These are phyloP conservation scores for Aciculoconidium aculeatum DNA, from an alignment of 805 yeast genomes.

Conservation along the genomic window DNA sequence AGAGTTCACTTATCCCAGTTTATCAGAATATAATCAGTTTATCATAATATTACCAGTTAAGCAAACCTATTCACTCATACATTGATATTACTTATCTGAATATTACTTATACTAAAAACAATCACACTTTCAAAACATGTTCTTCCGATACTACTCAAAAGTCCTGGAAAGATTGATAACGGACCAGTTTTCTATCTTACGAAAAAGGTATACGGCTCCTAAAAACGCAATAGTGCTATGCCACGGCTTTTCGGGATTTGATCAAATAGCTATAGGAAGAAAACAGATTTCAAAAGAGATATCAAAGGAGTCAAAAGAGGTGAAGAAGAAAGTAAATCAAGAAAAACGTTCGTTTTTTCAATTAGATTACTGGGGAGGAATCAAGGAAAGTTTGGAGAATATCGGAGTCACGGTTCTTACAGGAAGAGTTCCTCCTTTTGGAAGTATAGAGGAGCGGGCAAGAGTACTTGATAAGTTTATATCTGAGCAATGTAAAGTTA, in stretches of 20 bases:
- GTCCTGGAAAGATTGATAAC: constrained; percentile 17
- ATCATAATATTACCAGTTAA: too few species aligned
- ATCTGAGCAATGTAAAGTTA: constrained; percentile 17
- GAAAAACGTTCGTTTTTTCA: too few species aligned
- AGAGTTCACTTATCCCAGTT: too few species aligned
- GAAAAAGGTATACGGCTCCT: constrained; percentile 49
- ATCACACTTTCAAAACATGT: background rate
- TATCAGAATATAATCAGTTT: too few species aligned
- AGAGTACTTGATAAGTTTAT: constrained; percentile 48
- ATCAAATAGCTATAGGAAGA: constrained; percentile 29
- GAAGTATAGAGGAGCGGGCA: constrained; percentile 68
- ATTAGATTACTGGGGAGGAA: constrained; percentile 80
- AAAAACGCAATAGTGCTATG: constrained; percentile 72
- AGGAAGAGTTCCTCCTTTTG: constrained; percentile 80
- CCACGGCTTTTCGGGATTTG: constrained; percentile 86
- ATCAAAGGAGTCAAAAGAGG: constrained; percentile 9
- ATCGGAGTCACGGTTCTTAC: constrained; percentile 66
- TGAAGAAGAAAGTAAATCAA: constrained; percentile 4
- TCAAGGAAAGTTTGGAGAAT: constrained; percentile 51
- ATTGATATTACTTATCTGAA: too few species aligned
- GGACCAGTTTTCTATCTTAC: constrained; percentile 23
- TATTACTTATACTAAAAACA: too few species aligned
- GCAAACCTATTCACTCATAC: too few species aligned
- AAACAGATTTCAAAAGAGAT: constrained; percentile 12
- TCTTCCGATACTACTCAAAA: constrained; percentile 1